These are phyloP conservation scores for Suillus tomentosus DNA, from an alignment of 768 basidiomycete species.

Conservation along the genomic window DNA sequence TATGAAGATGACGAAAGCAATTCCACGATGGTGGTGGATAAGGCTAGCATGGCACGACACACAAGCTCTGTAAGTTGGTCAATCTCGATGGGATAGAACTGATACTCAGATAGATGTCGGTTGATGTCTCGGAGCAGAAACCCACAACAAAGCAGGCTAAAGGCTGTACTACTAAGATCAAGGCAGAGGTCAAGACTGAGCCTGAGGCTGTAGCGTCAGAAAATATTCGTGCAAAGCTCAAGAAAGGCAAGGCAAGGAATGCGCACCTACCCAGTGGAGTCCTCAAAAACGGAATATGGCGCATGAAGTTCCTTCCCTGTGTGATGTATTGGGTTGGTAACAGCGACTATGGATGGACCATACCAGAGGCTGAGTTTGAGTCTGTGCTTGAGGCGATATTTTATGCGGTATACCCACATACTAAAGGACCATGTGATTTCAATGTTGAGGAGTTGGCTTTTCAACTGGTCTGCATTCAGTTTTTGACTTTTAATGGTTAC, in stretches of 20 bases:
- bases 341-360: constrained; percentile 11
- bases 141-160: background rate
- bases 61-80: background rate
- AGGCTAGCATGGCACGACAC: background rate
- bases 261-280: background rate
- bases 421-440: background rate
- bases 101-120: background rate
- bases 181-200: background rate
- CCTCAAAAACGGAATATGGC: constrained; percentile 3
- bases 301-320: constrained; percentile 4
- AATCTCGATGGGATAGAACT: background rate
- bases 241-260: background rate
- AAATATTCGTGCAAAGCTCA: background rate
- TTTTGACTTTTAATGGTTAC: constrained; percentile 6
- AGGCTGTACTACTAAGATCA: background rate
- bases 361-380: constrained; percentile 8
- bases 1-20: background rate
- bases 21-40: background rate
- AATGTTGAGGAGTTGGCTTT: constrained; percentile 5
- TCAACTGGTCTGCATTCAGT: constrained; percentile 8
- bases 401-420: constrained; percentile 8
- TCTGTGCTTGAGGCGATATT: constrained; percentile 7
- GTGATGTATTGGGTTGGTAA: constrained; percentile 12
- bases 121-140: background rate
- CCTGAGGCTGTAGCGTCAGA: background rate